Percentiles rank a stretch among this genome's conserved stretches.
Conservation (phyloP, 2,329 filamentous ascomycete genomes). For the Sclerotiophoma versabilis region DNA sequence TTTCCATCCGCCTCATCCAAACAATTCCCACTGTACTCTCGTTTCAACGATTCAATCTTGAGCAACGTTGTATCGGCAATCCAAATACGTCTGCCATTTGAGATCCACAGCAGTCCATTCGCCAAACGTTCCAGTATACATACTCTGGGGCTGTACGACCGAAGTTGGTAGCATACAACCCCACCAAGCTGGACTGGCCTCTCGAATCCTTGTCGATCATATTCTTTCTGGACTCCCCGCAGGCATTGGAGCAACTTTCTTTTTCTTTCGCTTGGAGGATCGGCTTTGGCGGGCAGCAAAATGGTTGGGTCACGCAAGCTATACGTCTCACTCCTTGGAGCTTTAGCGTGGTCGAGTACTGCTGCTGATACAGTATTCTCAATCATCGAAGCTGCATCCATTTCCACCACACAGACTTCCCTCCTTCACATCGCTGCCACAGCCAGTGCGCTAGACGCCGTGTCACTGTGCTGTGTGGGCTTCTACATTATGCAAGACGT, state of each 20-base stretch:
- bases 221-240: neutral
- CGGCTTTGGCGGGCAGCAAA: slow-evolving; percentile 20
- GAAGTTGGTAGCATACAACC: slow-evolving; percentile 5
- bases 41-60: slow-evolving; percentile 8
- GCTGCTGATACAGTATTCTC: slow-evolving; percentile 45
- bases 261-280: slow-evolving; percentile 9
- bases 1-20: slow-evolving; percentile 22
- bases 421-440: slow-evolving; percentile 39
- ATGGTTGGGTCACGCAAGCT: slow-evolving; percentile 39
- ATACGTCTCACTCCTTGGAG: slow-evolving; percentile 43
- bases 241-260: neutral
- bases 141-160: slow-evolving; percentile 1
- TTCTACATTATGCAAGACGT: slow-evolving; percentile 41
- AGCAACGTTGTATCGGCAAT: slow-evolving; percentile 13
- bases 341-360: slow-evolving; percentile 44
- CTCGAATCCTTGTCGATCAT: neutral
- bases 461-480: slow-evolving; percentile 38
- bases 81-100: neutral
- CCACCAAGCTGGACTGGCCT: slow-evolving; percentile 6
- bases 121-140: slow-evolving; percentile 1
- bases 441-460: slow-evolving; percentile 41
- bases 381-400: slow-evolving; percentile 46
- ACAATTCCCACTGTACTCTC: slow-evolving; percentile 11
- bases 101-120: neutral
- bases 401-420: slow-evolving; percentile 33